phyloP scores from a whole-genome alignment of 306 rosid species.

The Potentilla sterilis region DNA sequence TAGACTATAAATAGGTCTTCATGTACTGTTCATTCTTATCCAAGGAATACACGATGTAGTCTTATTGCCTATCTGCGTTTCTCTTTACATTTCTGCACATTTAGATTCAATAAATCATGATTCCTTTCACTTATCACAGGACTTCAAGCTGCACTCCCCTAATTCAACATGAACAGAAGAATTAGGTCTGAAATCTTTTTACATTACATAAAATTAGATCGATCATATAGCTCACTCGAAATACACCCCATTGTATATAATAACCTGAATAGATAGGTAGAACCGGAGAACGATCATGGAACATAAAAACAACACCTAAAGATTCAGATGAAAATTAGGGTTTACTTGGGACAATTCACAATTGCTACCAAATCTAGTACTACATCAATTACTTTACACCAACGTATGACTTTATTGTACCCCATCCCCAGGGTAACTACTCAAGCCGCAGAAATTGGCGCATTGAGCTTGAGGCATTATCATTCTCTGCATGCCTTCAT shows the following conservation, averaged over 20 bases:
- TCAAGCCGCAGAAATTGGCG: conserved; percentile 36
- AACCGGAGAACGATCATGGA: neutral
- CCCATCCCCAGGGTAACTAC: conserved; percentile 28
- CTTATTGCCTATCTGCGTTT: too few species aligned
- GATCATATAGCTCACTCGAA: neutral
- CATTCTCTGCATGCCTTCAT: conserved; percentile 30
- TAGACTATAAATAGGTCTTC: too few species aligned
- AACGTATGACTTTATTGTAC: conserved; percentile 16
- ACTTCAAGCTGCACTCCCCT: conserved; percentile 6
- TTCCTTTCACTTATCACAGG: too few species aligned
- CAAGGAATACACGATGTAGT: too few species aligned
- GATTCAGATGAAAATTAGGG: neutral
- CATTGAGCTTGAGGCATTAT: conserved; percentile 25
- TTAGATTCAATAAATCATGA: too few species aligned
- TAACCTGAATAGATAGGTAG: neutral
- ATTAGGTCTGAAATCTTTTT: neutral
- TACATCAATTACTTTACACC: neutral
- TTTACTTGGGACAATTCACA: neutral
- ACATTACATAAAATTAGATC: neutral
- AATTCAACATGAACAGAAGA: neutral
- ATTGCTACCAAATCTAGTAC: conserved; percentile 7
- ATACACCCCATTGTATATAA: neutral
- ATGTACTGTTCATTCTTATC: too few species aligned
- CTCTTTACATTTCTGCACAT: too few species aligned
- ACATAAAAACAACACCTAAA: neutral